phyloP scores from a whole-genome alignment of 306 rosid species.

The Cicer chorassanicum region DNA sequence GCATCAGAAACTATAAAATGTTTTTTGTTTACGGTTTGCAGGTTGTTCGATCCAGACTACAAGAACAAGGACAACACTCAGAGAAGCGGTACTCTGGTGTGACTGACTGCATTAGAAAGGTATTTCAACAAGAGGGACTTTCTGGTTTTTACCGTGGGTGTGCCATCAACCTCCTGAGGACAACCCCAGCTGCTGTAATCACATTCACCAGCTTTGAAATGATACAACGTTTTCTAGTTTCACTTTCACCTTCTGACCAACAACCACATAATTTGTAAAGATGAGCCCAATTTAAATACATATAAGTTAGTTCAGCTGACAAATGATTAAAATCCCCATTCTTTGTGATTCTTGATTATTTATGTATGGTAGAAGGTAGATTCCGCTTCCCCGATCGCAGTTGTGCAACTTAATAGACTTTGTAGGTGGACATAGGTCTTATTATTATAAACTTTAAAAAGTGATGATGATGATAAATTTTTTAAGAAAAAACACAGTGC shows the following conservation, averaged over 20 bases:
- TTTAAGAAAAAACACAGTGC: neutral
- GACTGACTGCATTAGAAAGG: slow-evolving; percentile 63
- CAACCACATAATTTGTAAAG: slow-evolving; percentile 60
- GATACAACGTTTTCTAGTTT: slow-evolving; percentile 80
- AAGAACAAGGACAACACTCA: slow-evolving; percentile 75
- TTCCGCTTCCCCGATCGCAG: slow-evolving; percentile 10
- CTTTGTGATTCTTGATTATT: slow-evolving; percentile 45
- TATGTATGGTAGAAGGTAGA: slow-evolving; percentile 32
- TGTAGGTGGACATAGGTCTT: slow-evolving; percentile 31
- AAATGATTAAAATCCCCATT: slow-evolving; percentile 34
- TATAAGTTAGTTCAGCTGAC: slow-evolving; percentile 12
- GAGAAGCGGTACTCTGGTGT: slow-evolving; percentile 73
- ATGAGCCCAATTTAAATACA: slow-evolving; percentile 30
- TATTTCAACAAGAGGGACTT: slow-evolving; percentile 69
- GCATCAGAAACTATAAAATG: slow-evolving; percentile 1
- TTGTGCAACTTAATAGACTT: slow-evolving; percentile 16
- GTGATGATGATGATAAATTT: slow-evolving; percentile 51
- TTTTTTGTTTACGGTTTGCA: slow-evolving; percentile 41
- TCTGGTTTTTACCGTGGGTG: slow-evolving; percentile 82
- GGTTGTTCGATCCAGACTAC: slow-evolving; percentile 84
- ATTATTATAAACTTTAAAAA: slow-evolving; percentile 1
- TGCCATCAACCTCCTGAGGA: slow-evolving; percentile 78
- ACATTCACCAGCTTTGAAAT: slow-evolving; percentile 87
- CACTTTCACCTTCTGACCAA: slow-evolving; percentile 62
- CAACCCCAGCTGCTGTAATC: slow-evolving; percentile 87